Evolutionary conservation across 2,329 filamentous ascomycete genomes (phyloP).

Genomic region (Colletotrichum tanaceti): DNA sequence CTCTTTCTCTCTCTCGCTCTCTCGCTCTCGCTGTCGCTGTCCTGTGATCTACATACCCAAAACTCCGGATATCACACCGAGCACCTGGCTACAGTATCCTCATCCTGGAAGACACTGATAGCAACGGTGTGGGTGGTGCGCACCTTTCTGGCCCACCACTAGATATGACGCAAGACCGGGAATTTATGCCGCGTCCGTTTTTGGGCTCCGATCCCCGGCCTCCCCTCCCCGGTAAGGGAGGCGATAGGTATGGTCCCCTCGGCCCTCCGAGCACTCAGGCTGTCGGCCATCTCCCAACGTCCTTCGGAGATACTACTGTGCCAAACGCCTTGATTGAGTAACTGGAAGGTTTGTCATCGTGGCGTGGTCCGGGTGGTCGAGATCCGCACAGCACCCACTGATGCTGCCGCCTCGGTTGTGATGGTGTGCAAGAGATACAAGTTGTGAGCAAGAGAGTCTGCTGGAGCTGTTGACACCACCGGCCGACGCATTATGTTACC

Average conservation of each 20-base stretch:
- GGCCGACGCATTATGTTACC: background rate
- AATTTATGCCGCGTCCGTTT: slow-evolving; percentile 36
- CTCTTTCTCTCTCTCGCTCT: background rate
- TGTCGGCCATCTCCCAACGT: slow-evolving; percentile 19
- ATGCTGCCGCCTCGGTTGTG: background rate
- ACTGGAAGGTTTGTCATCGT: slow-evolving; percentile 28
- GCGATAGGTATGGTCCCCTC: slow-evolving; percentile 24
- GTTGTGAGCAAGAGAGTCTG: background rate
- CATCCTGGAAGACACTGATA: background rate
- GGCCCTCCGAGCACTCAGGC: slow-evolving; percentile 34
- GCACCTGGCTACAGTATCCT: background rate
- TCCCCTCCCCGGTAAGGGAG: slow-evolving; percentile 11
- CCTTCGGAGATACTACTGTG: slow-evolving; percentile 28
- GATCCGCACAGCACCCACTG: background rate
- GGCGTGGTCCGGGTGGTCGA: slow-evolving; percentile 12
- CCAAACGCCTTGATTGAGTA: slow-evolving; percentile 8
- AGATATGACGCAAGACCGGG: slow-evolving; percentile 37
- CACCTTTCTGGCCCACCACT: slow-evolving; percentile 32
- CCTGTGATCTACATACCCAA: too few species aligned
- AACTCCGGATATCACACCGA: background rate
- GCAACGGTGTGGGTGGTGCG: slow-evolving; percentile 10
- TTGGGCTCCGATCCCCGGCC: slow-evolving; percentile 34
- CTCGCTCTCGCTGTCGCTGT: background rate
- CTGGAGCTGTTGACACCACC: background rate
- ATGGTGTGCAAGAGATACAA: slow-evolving; percentile 24